Evolutionary conservation across 225 moss, liverwort and hornwort species (phyloP).

Genomic region (Marchantia paleacea): DNA sequence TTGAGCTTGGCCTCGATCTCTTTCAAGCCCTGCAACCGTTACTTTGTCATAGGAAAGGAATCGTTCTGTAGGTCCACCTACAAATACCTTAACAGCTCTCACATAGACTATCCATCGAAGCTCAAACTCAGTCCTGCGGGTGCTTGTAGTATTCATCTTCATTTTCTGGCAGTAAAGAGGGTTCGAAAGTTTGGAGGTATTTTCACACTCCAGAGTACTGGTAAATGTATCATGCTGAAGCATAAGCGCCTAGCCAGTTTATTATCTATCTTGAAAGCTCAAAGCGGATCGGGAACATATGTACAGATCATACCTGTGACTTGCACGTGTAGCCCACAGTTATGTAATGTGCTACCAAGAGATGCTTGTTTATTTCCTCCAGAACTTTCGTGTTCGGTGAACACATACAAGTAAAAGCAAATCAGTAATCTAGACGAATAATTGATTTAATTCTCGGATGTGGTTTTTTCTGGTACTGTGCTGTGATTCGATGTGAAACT

Average conservation of each 20-base stretch:
- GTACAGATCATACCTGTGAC: constrained; percentile 46
- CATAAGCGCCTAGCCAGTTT: neutral
- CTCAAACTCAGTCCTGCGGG: too few relatives aligned
- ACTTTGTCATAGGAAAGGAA: neutral
- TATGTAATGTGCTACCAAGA: constrained; percentile 60
- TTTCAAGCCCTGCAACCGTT: constrained; percentile 53
- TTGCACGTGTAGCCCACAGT: constrained; percentile 57
- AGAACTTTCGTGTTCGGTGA: constrained; percentile 32
- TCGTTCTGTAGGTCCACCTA: neutral
- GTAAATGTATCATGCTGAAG: neutral
- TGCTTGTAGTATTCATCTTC: too few relatives aligned
- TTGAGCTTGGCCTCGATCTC: constrained; percentile 78
- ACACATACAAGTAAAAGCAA: neutral
- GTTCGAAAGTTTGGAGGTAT: neutral
- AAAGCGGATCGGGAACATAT: neutral
- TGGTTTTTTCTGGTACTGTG: neutral
- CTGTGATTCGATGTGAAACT: too few relatives aligned
- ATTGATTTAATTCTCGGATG: neutral
- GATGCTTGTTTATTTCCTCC: constrained; percentile 57
- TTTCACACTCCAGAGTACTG: neutral
- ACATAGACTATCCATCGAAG: too few relatives aligned
- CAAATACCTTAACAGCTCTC: neutral
- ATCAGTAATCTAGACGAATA: neutral
- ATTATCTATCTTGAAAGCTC: neutral
- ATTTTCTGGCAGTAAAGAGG: too few relatives aligned